These are phyloP conservation scores for Hanseniaspora nectarophila DNA, from an alignment of 805 yeast species.

Conservation along the genomic window DNA sequence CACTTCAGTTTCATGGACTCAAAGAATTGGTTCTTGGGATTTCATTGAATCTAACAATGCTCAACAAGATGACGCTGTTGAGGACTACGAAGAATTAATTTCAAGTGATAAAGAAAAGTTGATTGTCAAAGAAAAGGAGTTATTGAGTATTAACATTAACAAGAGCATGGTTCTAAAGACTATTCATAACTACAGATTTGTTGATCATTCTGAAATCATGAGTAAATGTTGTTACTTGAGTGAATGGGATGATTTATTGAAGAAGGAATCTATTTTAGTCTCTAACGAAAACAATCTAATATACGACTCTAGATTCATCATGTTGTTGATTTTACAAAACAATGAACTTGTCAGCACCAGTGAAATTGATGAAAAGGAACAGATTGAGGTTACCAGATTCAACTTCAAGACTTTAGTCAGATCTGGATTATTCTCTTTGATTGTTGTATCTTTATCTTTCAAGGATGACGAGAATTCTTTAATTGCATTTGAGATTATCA, in stretches of 20 bases:
- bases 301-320: conserved; percentile 64
- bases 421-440: conserved; percentile 41
- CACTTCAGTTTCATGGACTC: conserved; percentile 51
- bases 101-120: conserved; percentile 34
- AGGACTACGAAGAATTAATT: conserved; percentile 33
- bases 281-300: conserved; percentile 22
- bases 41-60: conserved; percentile 33
- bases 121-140: conserved; percentile 36
- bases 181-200: conserved; percentile 28
- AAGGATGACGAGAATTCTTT: conserved; percentile 24
- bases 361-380: conserved; percentile 23
- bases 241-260: conserved; percentile 26
- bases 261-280: conserved; percentile 17
- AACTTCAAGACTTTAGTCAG: conserved; percentile 49
- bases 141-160: conserved; percentile 41
- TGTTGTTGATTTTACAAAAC: conserved; percentile 50
- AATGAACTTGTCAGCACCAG: conserved; percentile 43
- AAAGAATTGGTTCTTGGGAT: conserved; percentile 54
- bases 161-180: conserved; percentile 41
- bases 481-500: conserved; percentile 36
- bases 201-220: conserved; percentile 26
- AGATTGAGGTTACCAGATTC: conserved; percentile 26
- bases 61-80: conserved; percentile 29
- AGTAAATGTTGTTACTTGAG: conserved; percentile 20
- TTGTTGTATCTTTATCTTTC: conserved; percentile 37